A percentile compares a stretch with the other conserved stretches of the same genome.
These are phyloP conservation scores for Teunomyces cretensis DNA, from an alignment of 805 yeast species.

Conservation along the genomic window DNA sequence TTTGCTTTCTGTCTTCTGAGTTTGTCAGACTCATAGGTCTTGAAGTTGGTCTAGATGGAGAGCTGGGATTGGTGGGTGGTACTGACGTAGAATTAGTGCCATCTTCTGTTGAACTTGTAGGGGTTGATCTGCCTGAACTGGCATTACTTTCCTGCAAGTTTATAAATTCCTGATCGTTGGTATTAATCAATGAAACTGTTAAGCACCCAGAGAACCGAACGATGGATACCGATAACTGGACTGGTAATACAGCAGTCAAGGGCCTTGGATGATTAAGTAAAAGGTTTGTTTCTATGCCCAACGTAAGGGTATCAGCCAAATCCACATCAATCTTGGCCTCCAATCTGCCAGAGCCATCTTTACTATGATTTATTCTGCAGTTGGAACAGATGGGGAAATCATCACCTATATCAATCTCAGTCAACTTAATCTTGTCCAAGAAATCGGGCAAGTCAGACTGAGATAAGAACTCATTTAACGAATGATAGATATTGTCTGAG, in stretches of 20 bases:
- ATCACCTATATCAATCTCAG: constrained; percentile 90
- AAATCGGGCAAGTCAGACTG: constrained; percentile 73
- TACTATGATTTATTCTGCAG: constrained; percentile 72
- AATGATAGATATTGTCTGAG: constrained; percentile 80
- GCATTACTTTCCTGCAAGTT: constrained; percentile 9
- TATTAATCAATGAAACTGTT: constrained; percentile 65
- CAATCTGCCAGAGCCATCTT: constrained; percentile 50
- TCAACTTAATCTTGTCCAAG: constrained; percentile 71
- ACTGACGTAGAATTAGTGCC: constrained; percentile 21
- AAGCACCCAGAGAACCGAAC: constrained; percentile 90
- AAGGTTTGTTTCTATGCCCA: constrained; percentile 80
- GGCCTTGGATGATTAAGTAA: constrained; percentile 81
- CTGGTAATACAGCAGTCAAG: constrained; percentile 82
- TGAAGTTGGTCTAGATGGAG: constrained; percentile 1
- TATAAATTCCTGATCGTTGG: constrained; percentile 36
- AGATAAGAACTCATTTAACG: constrained; percentile 65
- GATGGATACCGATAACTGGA: constrained; percentile 79
- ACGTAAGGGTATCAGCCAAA: constrained; percentile 78
- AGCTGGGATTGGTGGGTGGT: constrained; percentile 1
- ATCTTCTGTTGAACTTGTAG: constrained; percentile 8
- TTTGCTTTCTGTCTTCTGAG: constrained; percentile 7
- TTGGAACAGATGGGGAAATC: constrained; percentile 95
- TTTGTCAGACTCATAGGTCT: neutral
- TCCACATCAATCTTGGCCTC: constrained; percentile 93
- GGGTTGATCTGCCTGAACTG: neutral